Conservation (phyloP, 2,329 filamentous ascomycete species). For the Orbilia ellipsospora region DNA sequence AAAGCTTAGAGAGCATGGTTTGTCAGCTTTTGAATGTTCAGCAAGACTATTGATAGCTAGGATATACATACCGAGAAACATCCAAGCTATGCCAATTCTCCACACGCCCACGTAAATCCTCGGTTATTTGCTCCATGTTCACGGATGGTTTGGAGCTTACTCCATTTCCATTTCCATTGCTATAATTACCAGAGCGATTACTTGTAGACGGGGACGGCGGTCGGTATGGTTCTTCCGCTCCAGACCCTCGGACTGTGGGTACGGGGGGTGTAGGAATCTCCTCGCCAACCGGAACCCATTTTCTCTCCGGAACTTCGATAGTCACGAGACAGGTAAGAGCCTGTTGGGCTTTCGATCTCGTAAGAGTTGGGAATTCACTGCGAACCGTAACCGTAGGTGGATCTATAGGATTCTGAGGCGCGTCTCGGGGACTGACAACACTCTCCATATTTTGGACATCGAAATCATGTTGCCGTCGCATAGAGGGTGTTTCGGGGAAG, state of each 20-base stretch:
- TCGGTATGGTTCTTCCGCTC: constrained; percentile 69
- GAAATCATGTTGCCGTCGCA: constrained; percentile 80
- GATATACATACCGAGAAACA: constrained; percentile 74
- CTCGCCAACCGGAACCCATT: constrained; percentile 83
- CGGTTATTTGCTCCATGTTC: constrained; percentile 81
- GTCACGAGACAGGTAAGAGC: constrained; percentile 93
- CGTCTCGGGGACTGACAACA: constrained; percentile 76
- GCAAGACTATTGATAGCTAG: constrained; percentile 58
- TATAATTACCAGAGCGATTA: constrained; percentile 54
- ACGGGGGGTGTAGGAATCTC: constrained; percentile 71
- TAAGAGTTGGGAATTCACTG: constrained; percentile 96
- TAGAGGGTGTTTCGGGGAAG: constrained; percentile 63
- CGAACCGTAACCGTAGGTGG: constrained; percentile 91
- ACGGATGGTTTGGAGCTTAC: constrained; percentile 36
- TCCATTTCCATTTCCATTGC: constrained; percentile 42
- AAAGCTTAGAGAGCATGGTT: constrained; percentile 70
- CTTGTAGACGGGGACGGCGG: constrained; percentile 71
- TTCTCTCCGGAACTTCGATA: constrained; percentile 90
- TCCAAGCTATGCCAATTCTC: constrained; percentile 99
- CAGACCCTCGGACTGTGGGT: constrained; percentile 66
- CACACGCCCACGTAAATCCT: constrained; percentile 84
- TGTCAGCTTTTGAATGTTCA: background rate
- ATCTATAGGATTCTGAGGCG: constrained; percentile 83
- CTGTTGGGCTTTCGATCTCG: constrained; percentile 89
- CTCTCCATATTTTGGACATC: constrained; percentile 97